Base-by-base conservation (phyloP, 345 rosid species). In the Angophora floribunda region DNA sequence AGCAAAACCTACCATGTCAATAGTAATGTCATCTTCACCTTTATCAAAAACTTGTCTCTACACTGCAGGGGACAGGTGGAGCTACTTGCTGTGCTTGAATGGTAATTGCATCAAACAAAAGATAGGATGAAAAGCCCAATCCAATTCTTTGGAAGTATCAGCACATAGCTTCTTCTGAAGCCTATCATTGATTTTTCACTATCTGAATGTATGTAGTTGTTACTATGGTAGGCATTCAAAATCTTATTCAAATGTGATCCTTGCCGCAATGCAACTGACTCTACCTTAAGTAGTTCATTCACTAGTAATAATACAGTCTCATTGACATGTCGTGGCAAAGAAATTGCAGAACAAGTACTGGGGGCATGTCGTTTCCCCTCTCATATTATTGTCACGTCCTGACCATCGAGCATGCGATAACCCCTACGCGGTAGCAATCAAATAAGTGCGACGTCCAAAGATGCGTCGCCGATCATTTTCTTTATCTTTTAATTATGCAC, bases 11-110 rank as follows among this genome's bases (percentile, higher is more conserved):
- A 93, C 94, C 86, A 87, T 88, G 87, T 86, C 86, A 14, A 91
- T 89, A 16, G 92, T 89, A 88, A 93, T 88, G 86, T 92, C 92
- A 61, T 93, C 92, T 45, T 92, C 94, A 51, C 89, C 89, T 93
- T 93, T 85, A 94, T 89, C 86, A 93, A 80, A 88, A 94, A 94
- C 91, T 94, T 94, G 92, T 94, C 96, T 90, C 92, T 92, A 90
- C 94, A 89, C 70, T 87, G 86, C 7, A 51, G 16, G 52, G 16
- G 52, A 51, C 2, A 51, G 2, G 93, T 50, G 96, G 94, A 86
- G 93, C 92, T 49, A 47, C 88, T 61, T 41, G 88, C 90, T 91
- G 93, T 89, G 93, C 93, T 91, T 91, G 94, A 95, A 93, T 93
- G 5, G 89, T 91, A 86, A 94, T 95, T 94, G 87, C 89, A 87